These are phyloP conservation scores for Podila epigama DNA, from an alignment of 192 early-diverging fungal genomes.

Conservation along the genomic window DNA sequence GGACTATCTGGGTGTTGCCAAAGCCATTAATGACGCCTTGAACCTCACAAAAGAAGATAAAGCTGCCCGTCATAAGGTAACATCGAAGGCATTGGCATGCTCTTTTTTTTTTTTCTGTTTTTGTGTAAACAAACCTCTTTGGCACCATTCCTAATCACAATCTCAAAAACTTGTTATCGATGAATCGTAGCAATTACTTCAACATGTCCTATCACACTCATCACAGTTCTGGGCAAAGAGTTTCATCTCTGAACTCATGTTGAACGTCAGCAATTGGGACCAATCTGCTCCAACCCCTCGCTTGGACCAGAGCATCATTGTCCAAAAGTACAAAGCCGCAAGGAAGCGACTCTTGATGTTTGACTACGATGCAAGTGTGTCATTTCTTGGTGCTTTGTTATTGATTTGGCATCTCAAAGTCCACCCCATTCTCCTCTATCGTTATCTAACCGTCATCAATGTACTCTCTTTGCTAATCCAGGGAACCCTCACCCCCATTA, in stretches of 20 bases:
- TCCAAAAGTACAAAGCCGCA: constrained; percentile 60
- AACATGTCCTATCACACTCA: constrained; percentile 82
- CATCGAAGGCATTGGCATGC: neutral
- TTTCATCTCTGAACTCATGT: constrained; percentile 79
- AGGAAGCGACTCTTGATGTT: constrained; percentile 88
- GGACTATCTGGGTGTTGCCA: constrained; percentile 83
- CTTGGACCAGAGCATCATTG: constrained; percentile 44
- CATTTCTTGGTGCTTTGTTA: neutral
- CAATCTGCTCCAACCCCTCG: constrained; percentile 56
- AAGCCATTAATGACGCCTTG: constrained; percentile 78
- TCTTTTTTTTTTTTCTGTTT: neutral
- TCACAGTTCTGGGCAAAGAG: constrained; percentile 87
- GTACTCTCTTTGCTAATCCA: constrained; percentile 28
- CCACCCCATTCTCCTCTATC: neutral
- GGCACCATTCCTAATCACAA: neutral
- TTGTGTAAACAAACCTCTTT: too few species aligned
- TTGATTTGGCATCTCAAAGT: neutral
- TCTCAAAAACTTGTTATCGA: neutral
- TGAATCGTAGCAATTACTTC: constrained; percentile 66
- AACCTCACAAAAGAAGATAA: constrained; percentile 71
- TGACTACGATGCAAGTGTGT: constrained; percentile 84
- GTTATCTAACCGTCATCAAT: too few species aligned
- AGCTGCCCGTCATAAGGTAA: constrained; percentile 64
- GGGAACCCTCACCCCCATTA: constrained; percentile 94
- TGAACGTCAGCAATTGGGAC: constrained; percentile 50